These are phyloP conservation scores for Vishniacozyma victoriae DNA, from an alignment of 768 basidiomycete species.

Conservation along the genomic window DNA sequence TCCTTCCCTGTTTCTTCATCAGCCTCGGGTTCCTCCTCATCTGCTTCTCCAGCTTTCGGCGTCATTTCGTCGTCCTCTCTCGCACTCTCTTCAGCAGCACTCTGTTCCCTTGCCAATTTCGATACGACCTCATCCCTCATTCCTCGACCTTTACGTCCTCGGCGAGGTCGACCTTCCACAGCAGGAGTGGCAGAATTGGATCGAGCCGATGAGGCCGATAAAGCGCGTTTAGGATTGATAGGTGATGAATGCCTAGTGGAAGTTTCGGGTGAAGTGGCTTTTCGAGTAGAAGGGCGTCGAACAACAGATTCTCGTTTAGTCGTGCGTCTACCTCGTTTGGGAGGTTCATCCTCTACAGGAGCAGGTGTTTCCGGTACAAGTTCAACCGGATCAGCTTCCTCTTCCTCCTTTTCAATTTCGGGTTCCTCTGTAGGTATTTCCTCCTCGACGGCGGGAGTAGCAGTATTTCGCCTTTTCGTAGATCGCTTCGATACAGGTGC, in stretches of 20 bases:
- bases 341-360: not conserved
- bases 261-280: too few species aligned
- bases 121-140: conserved; percentile 17
- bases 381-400: not conserved
- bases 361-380: not conserved
- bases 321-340: not conserved
- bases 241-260: too few species aligned
- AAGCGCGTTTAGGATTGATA: too few species aligned
- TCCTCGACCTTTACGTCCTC: conserved; percentile 1
- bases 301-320: not conserved
- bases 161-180: too few species aligned
- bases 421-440: not conserved
- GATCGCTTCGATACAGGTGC: conserved; percentile 16
- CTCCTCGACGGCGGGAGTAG: not conserved
- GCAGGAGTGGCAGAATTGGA: too few species aligned
- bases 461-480: too few species aligned
- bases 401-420: not conserved
- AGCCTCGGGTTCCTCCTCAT: conserved; percentile 9
- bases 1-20: conserved; percentile 1
- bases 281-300: too few species aligned
- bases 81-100: conserved; percentile 15
- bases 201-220: too few species aligned
- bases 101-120: conserved; percentile 14
- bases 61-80: conserved; percentile 7
- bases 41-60: conserved; percentile 9